phyloP scores from a whole-genome alignment of 306 rosid species.

The Quercus parvula region DNA sequence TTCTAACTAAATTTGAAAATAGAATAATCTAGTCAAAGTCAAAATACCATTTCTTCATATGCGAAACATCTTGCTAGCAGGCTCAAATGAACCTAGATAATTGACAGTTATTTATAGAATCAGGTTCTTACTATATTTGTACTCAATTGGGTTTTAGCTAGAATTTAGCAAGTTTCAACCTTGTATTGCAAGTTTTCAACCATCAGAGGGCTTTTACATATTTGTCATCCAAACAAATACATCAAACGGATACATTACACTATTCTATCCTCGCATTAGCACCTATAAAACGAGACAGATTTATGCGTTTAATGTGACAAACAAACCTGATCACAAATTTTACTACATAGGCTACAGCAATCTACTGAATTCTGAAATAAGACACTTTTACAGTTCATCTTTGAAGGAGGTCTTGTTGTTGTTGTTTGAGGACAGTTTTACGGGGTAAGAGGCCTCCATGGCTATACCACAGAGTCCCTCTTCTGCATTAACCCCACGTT shows the following conservation, averaged over 20 bases:
- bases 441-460: constrained; percentile 33
- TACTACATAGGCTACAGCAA: not conserved
- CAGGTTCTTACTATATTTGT: not conserved
- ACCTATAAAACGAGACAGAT: not conserved
- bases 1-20: too few species aligned
- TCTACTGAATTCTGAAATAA: not conserved
- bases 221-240: not conserved
- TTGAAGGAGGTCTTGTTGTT: not conserved
- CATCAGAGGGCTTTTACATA: not conserved
- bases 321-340: not conserved
- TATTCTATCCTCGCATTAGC: not conserved
- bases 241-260: not conserved
- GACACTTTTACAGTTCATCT: constrained; percentile 13
- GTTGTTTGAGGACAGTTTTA: constrained; percentile 18
- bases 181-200: not conserved
- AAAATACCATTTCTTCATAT: too few species aligned
- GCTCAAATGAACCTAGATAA: too few species aligned
- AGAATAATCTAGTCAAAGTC: too few species aligned
- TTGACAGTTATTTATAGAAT: too few species aligned
- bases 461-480: constrained; percentile 43
- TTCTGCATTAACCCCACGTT: constrained; percentile 19
- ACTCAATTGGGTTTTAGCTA: not conserved
- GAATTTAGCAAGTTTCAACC: not conserved
- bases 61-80: too few species aligned
- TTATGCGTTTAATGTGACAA: not conserved